Evolutionary conservation across 495 filamentous ascomycete genomes (phyloP), one percentile per base, ranked within the genome.

Genomic region (Aspergillus homomorphus): DNA sequence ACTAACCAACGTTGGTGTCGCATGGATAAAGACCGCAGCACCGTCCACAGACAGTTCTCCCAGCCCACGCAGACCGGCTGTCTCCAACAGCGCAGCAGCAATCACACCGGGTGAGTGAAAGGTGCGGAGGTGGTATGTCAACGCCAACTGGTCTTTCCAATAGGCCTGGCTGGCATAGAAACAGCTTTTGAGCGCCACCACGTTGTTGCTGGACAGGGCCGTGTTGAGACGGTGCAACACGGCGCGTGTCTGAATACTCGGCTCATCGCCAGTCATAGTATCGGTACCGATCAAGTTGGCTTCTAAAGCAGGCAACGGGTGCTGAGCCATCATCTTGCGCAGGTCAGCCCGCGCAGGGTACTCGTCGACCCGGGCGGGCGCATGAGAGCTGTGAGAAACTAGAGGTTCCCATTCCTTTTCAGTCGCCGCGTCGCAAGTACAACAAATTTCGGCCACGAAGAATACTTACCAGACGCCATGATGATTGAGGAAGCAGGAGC

Each of bases 121-220:
- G 2, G 65, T 67, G 19, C 65, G 65, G n/a, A 67, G 51, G 24
- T 67, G 62, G 43, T 58, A 67, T 10, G 62, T 67, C 19, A 67
- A 45, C 2, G 62, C 62, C 45, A 67, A 24, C 12, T 60, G 57
- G 51, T 67, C 65, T 33, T 64, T 67, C 65, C 62, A 67, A 21
- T 60, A 67, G 14, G 62, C 62, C 54, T 67, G 65, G 1, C 33
- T 46, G 1, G 62, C 26, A 53, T 59, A 67, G 45, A 67, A 67
- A 44, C 62, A 67, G 22, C 18, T 24, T 19, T 63, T 19, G 4
- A 60, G 28, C 1, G 54, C 15, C 0, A 20, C 26, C 6, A 46
- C 33, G 56, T 68, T 56, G 15, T 51, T n/a, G 24, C 3, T 33
- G 19, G 53, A 49, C 14, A 68, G 43, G 3, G 66, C 66, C 33